Evolutionary conservation across 23 red algal species (phyloP), one percentile per base, ranked within the genome.

Genomic region (Gracilaria gracilis): DNA sequence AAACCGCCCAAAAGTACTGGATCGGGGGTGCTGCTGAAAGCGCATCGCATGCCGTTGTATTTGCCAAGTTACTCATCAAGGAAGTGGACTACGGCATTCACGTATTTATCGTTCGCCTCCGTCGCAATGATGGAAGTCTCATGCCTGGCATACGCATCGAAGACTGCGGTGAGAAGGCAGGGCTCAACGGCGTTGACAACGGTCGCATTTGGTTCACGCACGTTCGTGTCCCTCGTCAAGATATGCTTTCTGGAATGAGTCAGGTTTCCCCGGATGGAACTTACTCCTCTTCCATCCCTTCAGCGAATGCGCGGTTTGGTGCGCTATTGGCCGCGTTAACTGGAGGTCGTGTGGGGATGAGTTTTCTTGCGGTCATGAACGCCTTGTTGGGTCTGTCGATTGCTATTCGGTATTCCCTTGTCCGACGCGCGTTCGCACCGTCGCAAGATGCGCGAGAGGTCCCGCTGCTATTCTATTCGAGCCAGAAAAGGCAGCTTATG

Each of bases 111-210:
- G 94, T 96, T 47, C 90, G 85, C 7, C 50, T 99, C 13, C 93
- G 97, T 29, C 84, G 88, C 13, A 20, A 29, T 48, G 88, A 91
- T 32, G 78, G 76, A 20, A 38, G 17, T 13, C 6, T 94, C 51
- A 50, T 79, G 37, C 53, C 65, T 7, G 88, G 88, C 35, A 88
- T 99, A 24, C 73, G 38, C 50, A 86, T 94, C 61, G 97, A 67
- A 4, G 97, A 99, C 54, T 94, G 91, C 66, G 97, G 97, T 19
- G 76, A 77, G 67, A 99, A 99, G 78, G 67, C 73, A 17, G 97
- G 97, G 19, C 88, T 99, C 72, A 96, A 96, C 37, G 97, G 97
- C 50, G 97, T 99, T 34, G 97, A 99, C 61, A 99, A 99, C 88
- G 97, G 94, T 23, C 92, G 97, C 39, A 99, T 99, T 57, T 99